Conservation (phyloP, 805 yeast genomes). For the Cyberlindnera misumaiensis region DNA sequence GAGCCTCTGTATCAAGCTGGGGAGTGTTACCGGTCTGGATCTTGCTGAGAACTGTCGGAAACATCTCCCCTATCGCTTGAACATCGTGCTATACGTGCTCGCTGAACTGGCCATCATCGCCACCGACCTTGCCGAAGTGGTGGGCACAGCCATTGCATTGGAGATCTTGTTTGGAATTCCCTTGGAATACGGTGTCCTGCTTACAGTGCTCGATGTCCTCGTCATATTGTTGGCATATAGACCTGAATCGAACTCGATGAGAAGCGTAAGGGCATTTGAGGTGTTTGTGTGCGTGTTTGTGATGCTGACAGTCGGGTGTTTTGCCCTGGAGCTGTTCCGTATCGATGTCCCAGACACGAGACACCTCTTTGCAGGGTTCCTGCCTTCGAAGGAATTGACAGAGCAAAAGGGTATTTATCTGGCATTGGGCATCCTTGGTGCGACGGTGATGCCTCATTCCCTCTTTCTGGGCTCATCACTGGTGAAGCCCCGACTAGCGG, state of each 20-base stretch:
- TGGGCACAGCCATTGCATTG: slow-evolving; percentile 85
- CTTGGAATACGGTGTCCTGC: slow-evolving; percentile 61
- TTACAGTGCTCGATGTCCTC: slow-evolving; percentile 79
- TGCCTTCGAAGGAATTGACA: slow-evolving; percentile 56
- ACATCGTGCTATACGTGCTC: slow-evolving; percentile 52
- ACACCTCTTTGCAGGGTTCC: slow-evolving; percentile 55
- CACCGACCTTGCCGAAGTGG: slow-evolving; percentile 90
- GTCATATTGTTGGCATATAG: slow-evolving; percentile 72
- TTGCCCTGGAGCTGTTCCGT: slow-evolving; percentile 58
- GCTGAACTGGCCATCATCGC: slow-evolving; percentile 88
- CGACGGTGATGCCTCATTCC: slow-evolving; percentile 94
- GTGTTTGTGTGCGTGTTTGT: slow-evolving; percentile 66
- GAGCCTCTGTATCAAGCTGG: slow-evolving; percentile 64
- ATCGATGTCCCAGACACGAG: slow-evolving; percentile 46
- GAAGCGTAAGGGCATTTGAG: slow-evolving; percentile 72
- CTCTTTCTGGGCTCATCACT: slow-evolving; percentile 79
- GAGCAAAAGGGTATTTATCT: slow-evolving; percentile 68
- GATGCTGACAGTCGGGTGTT: slow-evolving; percentile 67
- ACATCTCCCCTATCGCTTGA: slow-evolving; percentile 56
- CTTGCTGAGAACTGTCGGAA: slow-evolving; percentile 70
- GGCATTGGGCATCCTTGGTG: slow-evolving; percentile 82
- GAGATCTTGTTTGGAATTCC: slow-evolving; percentile 74
- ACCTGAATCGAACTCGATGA: slow-evolving; percentile 68
- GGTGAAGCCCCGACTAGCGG: slow-evolving; percentile 78
- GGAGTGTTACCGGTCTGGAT: slow-evolving; percentile 75